Evolutionary conservation across 768 basidiomycete species (phyloP).

Genomic region (Goffeauzyma gilvescens): DNA sequence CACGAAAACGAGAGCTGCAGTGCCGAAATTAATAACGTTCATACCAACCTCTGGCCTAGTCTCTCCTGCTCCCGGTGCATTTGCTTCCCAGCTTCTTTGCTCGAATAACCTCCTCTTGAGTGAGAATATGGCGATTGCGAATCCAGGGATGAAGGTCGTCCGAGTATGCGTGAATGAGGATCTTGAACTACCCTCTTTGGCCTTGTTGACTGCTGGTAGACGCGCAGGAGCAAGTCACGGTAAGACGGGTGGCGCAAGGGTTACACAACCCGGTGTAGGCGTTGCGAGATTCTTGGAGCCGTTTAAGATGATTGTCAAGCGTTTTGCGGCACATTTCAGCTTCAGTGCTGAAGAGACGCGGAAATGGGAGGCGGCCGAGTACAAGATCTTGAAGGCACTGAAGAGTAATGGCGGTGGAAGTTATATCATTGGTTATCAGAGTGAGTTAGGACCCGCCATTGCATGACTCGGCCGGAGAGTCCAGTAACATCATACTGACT

Average conservation of each 20-base stretch:
- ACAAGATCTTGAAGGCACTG: constrained; percentile 1
- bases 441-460: too few relatives aligned
- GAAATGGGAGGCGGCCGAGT: constrained; percentile 2
- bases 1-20: too few relatives aligned
- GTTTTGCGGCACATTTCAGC: not conserved
- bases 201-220: constrained; percentile 1
- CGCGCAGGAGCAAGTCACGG: too few relatives aligned
- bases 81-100: constrained; percentile 24
- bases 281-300: constrained; percentile 1
- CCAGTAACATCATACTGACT: not conserved
- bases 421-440: not conserved
- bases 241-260: not conserved
- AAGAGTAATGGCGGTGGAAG: not conserved
- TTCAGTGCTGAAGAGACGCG: not conserved
- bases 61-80: too few relatives aligned
- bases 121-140: constrained; percentile 19
- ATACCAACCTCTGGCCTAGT: too few relatives aligned
- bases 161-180: constrained; percentile 24
- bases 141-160: constrained; percentile 9
- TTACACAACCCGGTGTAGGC: not conserved
- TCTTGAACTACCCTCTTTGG: constrained; percentile 11
- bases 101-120: constrained; percentile 17
- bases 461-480: too few relatives aligned
- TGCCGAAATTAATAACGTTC: too few relatives aligned
- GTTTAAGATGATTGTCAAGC: not conserved